phyloP scores from a whole-genome alignment of 1,284 basidiomycete species.

The Ceratobasidium sp. region DNA sequence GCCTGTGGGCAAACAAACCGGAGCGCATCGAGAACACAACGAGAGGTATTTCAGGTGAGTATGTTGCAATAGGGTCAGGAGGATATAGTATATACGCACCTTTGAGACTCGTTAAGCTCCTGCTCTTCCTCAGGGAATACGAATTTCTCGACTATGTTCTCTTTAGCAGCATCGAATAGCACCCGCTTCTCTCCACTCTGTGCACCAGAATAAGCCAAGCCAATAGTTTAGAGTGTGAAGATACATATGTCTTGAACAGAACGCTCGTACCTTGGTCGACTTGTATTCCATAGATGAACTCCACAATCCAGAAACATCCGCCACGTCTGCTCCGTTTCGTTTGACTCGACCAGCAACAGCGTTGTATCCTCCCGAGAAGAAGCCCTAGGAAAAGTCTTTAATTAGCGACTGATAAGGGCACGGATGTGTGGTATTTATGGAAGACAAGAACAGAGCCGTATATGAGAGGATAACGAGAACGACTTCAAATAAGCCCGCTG shows the following conservation, averaged over 20 bases:
- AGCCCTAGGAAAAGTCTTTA: slow-evolving; percentile 69
- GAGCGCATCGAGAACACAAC: neutral
- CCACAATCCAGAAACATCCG: slow-evolving; percentile 93
- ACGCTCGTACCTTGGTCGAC: slow-evolving; percentile 65
- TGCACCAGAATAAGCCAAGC: neutral
- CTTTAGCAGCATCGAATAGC: slow-evolving; percentile 81
- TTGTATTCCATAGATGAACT: slow-evolving; percentile 91
- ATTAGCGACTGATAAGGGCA: neutral
- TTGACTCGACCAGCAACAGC: slow-evolving; percentile 85
- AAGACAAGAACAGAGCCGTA: neutral
- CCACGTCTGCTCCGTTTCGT: slow-evolving; percentile 72
- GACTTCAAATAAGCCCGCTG: too few species aligned
- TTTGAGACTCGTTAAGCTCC: slow-evolving; percentile 88
- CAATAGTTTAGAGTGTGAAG: neutral
- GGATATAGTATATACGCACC: slow-evolving; percentile 66
- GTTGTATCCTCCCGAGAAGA: slow-evolving; percentile 98
- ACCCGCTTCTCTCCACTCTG: slow-evolving; percentile 76
- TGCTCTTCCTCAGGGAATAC: slow-evolving; percentile 88
- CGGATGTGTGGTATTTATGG: neutral
- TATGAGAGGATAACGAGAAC: neutral
- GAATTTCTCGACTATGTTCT: slow-evolving; percentile 81
- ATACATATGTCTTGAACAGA: neutral
- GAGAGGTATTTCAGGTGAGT: neutral
- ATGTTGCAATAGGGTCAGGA: neutral
- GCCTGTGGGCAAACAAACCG: slow-evolving; percentile 55